A percentile compares a stretch with the other conserved stretches of the same genome.
Evolutionary conservation across 257 asterid genomes (phyloP).

Genomic region (Fraxinus excelsior): DNA sequence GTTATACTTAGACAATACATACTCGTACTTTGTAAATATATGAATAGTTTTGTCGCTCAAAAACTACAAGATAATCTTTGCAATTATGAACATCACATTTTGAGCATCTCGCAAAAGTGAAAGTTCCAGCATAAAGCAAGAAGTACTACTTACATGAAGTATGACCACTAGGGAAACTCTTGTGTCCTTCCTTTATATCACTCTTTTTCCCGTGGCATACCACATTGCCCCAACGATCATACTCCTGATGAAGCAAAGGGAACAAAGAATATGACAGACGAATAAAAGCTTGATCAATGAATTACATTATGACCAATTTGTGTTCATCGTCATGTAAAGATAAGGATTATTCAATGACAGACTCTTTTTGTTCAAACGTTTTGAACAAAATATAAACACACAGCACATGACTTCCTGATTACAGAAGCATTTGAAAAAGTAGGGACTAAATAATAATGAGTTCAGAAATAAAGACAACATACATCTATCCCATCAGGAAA

Average conservation of each 20-base stretch:
- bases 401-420: neutral
- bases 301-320: neutral
- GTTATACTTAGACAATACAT: neutral
- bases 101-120: conserved; percentile 4
- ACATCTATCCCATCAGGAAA: conserved; percentile 84
- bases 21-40: no score
- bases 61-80: neutral
- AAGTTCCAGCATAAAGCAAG: neutral
- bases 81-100: neutral
- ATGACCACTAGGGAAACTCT: conserved; percentile 95
- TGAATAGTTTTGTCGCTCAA: neutral
- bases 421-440: neutral
- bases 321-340: neutral
- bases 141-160: conserved; percentile 60
- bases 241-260: conserved; percentile 41
- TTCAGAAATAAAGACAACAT: conserved; percentile 23
- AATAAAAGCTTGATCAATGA: neutral
- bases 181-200: conserved; percentile 84
- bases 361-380: neutral
- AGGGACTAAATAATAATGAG: neutral
- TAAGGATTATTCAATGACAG: neutral
- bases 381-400: conserved; percentile 5
- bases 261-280: neutral
- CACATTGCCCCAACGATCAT: conserved; percentile 68
- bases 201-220: conserved; percentile 61